Conservation (phyloP, 345 rosid genomes). For the Populus nigra region DNA sequence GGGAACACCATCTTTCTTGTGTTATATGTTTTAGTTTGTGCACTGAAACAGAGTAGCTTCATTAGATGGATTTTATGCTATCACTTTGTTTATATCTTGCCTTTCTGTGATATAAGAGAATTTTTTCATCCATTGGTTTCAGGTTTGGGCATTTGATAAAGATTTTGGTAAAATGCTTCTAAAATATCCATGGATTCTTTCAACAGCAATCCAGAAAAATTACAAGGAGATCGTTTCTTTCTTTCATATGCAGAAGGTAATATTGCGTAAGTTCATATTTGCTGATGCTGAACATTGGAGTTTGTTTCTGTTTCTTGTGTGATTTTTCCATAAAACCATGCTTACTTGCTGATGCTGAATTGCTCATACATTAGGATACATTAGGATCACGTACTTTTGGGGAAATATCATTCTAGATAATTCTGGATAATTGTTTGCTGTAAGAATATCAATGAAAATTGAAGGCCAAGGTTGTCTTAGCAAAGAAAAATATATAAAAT, state of each 20-base stretch:
- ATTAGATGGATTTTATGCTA: background rate
- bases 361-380: background rate
- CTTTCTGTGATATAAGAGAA: slow-evolving; percentile 21
- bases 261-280: background rate
- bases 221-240: slow-evolving; percentile 45
- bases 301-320: too few species aligned
- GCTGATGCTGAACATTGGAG: background rate
- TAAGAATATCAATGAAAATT: background rate
- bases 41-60: background rate
- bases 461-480: background rate
- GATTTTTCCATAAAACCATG: background rate
- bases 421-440: background rate
- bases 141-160: slow-evolving; percentile 47
- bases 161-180: slow-evolving; percentile 58
- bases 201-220: slow-evolving; percentile 60
- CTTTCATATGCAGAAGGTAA: slow-evolving; percentile 63
- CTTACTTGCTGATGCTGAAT: background rate
- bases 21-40: background rate
- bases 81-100: background rate
- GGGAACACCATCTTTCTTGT: background rate
- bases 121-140: slow-evolving; percentile 13
- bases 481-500: background rate
- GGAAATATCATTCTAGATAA: background rate
- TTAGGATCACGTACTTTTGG: background rate
- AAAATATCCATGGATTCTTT: slow-evolving; percentile 87